phyloP scores from a whole-genome alignment of 208 protist genomes.

The Endotrypanum monterogeii region DNA sequence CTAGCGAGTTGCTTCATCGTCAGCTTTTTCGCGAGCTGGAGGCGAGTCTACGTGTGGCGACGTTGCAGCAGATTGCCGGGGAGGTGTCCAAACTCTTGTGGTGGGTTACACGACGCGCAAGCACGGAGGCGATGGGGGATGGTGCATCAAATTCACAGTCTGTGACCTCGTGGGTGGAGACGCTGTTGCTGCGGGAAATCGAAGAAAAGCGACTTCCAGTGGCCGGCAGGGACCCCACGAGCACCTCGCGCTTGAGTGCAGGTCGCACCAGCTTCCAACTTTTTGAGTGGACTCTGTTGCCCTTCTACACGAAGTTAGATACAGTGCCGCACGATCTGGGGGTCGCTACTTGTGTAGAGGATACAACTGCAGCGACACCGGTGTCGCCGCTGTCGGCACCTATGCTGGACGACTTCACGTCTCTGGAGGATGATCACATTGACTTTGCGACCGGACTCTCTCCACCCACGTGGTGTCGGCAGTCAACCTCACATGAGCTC shows the following conservation, averaged over 20 bases:
- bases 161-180: slow-evolving; percentile 17
- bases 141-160: not conserved
- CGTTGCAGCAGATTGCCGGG: slow-evolving; percentile 16
- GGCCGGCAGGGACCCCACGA: not conserved
- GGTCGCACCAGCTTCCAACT: slow-evolving; percentile 8
- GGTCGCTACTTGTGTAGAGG: not conserved
- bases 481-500: not conserved
- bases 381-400: not conserved
- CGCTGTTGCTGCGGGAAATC: slow-evolving; percentile 7
- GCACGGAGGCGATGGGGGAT: not conserved
- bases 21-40: slow-evolving; percentile 3
- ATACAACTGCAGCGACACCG: too few species aligned
- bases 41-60: not conserved
- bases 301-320: slow-evolving; percentile 23
- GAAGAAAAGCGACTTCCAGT: not conserved
- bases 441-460: not conserved
- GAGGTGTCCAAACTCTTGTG: slow-evolving; percentile 21
- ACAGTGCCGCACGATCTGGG: not conserved
- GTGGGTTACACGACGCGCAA: slow-evolving; percentile 20
- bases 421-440: slow-evolving; percentile 12
- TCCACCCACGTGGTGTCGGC: not conserved
- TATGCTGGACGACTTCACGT: slow-evolving; percentile 16
- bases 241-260: not conserved
- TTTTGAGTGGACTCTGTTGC: slow-evolving; percentile 33
- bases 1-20: slow-evolving; percentile 1